phyloP scores from a whole-genome alignment of 805 yeast species.

The Jamesozyma hellenica region DNA sequence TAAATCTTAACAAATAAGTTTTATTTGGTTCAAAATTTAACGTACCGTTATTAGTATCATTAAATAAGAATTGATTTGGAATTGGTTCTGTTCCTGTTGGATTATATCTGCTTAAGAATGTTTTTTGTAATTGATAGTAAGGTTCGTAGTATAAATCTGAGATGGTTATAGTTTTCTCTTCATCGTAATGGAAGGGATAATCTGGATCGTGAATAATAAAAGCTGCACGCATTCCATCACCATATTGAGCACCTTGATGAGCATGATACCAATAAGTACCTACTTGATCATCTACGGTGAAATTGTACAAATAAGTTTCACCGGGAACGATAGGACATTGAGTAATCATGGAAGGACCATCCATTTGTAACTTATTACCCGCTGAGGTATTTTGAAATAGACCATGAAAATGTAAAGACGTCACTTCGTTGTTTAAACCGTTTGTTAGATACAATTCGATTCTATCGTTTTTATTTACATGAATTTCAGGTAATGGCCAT shows the following conservation, averaged over 20 bases:
- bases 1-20: conserved; percentile 54
- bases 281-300: conserved; percentile 54
- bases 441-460: conserved; percentile 51
- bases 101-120: conserved; percentile 53
- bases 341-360: conserved; percentile 71
- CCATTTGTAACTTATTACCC: conserved; percentile 43
- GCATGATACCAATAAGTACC: conserved; percentile 86
- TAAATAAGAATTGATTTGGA: conserved; percentile 56
- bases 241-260: conserved; percentile 66
- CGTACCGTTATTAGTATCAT: conserved; percentile 51
- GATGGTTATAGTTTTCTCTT: conserved; percentile 47
- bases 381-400: conserved; percentile 51
- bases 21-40: conserved; percentile 47
- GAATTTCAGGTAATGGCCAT: conserved; percentile 67
- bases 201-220: conserved; percentile 52
- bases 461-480: conserved; percentile 55
- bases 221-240: conserved; percentile 67
- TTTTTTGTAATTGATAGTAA: conserved; percentile 36
- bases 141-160: conserved; percentile 57
- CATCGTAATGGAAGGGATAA: conserved; percentile 51
- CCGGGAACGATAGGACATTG: conserved; percentile 74
- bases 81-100: conserved; percentile 84
- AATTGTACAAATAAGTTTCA: conserved; percentile 56
- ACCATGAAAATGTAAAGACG: conserved; percentile 71
- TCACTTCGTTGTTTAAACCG: conserved; percentile 39